Conservation (phyloP, 2,329 filamentous ascomycete genomes). For the Aspergillus sp. region DNA sequence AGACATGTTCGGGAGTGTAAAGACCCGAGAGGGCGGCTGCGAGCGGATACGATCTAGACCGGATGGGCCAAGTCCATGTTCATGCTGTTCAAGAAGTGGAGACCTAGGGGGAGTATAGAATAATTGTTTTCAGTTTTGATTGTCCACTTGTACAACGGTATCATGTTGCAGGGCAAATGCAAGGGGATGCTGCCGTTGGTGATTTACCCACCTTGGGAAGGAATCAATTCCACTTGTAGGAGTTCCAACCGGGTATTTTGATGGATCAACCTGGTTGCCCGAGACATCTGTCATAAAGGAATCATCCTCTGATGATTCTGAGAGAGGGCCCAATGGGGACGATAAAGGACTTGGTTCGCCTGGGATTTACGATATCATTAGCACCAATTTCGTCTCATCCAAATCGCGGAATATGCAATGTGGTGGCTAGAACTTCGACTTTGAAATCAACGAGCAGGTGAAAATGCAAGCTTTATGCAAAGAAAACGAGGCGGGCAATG, state of each 20-base stretch:
- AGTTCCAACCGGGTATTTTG: conserved; percentile 76
- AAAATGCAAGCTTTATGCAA: background rate
- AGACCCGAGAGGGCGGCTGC: conserved; percentile 64
- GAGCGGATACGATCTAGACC: conserved; percentile 93
- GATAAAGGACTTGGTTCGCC: conserved; percentile 42
- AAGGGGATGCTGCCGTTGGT: conserved; percentile 18
- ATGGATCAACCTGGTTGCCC: conserved; percentile 55
- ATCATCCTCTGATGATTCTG: conserved; percentile 36
- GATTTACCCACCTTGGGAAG: conserved; percentile 66
- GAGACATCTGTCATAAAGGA: conserved; percentile 49
- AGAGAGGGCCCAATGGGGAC: conserved; percentile 37
- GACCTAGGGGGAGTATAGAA: conserved; percentile 56
- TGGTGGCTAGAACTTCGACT: conserved; percentile 10
- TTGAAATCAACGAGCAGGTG: conserved; percentile 10
- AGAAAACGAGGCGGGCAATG: background rate
- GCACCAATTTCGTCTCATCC: conserved; percentile 8
- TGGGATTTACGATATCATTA: conserved; percentile 21
- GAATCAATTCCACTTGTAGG: conserved; percentile 67
- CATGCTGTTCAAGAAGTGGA: conserved; percentile 83
- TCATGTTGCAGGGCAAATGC: conserved; percentile 11
- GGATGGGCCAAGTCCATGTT: conserved; percentile 80
- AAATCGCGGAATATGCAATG: conserved; percentile 10
- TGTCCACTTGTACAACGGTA: conserved; percentile 7
- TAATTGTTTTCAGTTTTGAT: conserved; percentile 15
- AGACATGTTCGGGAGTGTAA: conserved; percentile 65